Percentiles rank a stretch among this genome's conserved stretches.
Conservation (phyloP, 768 basidiomycete genomes). For the Cystobasidium tubakii region DNA sequence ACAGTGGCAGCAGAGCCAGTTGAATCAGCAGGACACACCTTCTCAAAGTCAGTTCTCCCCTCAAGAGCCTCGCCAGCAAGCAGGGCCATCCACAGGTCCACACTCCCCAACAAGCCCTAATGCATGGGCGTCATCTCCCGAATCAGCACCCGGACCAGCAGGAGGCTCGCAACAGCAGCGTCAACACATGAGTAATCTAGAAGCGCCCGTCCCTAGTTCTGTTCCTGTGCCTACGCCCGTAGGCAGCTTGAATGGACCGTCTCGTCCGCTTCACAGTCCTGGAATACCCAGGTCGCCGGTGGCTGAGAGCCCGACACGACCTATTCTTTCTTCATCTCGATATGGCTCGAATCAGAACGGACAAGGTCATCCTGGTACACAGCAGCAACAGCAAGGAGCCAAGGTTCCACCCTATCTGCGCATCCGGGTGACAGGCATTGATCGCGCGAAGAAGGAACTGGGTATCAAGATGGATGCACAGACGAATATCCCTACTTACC, state of each 20-base stretch:
- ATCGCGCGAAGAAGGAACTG: slow-evolving; percentile 90
- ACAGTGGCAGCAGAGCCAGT: background rate
- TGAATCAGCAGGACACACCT: slow-evolving; percentile 10
- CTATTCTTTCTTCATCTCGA: slow-evolving; percentile 10
- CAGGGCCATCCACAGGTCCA: background rate
- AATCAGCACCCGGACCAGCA: slow-evolving; percentile 5
- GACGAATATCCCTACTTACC: slow-evolving; percentile 84
- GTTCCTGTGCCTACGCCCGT: slow-evolving; percentile 11
- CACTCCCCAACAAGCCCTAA: slow-evolving; percentile 22
- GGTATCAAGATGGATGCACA: slow-evolving; percentile 91
- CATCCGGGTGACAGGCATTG: slow-evolving; percentile 80
- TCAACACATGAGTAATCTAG: background rate
- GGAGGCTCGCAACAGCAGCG: background rate
- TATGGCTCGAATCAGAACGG: background rate
- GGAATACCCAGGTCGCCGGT: slow-evolving; percentile 25
- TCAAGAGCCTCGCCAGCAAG: background rate
- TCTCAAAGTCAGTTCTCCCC: background rate
- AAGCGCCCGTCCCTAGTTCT: background rate
- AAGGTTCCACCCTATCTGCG: slow-evolving; percentile 63
- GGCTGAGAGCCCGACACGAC: slow-evolving; percentile 4
- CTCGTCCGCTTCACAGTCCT: slow-evolving; percentile 8
- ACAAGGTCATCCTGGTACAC: background rate
- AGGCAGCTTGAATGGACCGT: background rate
- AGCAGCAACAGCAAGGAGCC: slow-evolving; percentile 30
- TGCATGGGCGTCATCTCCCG: slow-evolving; percentile 24